Conservation (phyloP, 345 rosid genomes). For the Gossypium mustelinum region DNA sequence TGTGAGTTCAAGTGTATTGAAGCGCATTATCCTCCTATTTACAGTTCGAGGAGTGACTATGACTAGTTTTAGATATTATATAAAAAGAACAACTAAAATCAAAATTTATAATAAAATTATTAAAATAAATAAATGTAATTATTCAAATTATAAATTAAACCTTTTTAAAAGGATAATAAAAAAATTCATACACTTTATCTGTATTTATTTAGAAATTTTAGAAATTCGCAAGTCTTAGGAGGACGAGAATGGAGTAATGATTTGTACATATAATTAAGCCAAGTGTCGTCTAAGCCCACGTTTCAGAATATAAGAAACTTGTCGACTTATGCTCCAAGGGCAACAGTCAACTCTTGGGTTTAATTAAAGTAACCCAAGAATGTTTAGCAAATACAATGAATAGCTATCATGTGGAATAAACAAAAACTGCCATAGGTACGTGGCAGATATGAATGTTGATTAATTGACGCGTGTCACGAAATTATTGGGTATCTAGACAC, state of each 20-base stretch:
- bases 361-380: not conserved
- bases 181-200: too few species aligned
- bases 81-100: too few species aligned
- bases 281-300: not conserved
- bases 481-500: not conserved
- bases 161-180: too few species aligned
- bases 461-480: slow-evolving; percentile 12
- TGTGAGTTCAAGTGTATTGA: fast-evolving
- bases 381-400: not conserved
- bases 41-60: fast-evolving
- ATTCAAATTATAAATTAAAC: too few species aligned
- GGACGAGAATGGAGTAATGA: too few species aligned
- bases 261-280: not conserved
- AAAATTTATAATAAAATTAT: too few species aligned
- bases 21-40: too few species aligned
- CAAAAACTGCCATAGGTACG: not conserved
- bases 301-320: not conserved
- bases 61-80: fast-evolving
- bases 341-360: not conserved
- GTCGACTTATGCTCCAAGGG: not conserved
- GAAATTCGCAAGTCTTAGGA: too few species aligned
- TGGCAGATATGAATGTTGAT: slow-evolving; percentile 28
- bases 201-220: too few species aligned
- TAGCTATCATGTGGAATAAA: slow-evolving; percentile 2
- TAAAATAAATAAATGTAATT: too few species aligned